Evolutionary conservation across 495 filamentous ascomycete species (phyloP).

Genomic region (Annulohypoxylon stygium): DNA sequence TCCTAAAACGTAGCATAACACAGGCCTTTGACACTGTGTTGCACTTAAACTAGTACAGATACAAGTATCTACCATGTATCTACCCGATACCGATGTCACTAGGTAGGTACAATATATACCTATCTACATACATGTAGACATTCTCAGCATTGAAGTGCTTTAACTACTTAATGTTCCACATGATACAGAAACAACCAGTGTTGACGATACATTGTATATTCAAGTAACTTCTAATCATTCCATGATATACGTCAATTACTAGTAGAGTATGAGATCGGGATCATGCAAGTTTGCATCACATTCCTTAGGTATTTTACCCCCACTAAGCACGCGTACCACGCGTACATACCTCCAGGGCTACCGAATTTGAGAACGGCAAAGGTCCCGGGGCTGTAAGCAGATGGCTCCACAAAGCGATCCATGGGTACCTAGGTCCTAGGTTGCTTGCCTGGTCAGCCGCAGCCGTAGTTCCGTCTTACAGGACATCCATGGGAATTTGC

Average conservation of each 20-base stretch:
- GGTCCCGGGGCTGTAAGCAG: not conserved
- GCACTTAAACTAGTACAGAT: not conserved
- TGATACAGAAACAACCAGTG: too few species aligned
- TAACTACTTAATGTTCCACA: too few species aligned
- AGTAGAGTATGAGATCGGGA: not conserved
- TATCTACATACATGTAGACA: too few species aligned
- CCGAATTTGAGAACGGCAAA: not conserved
- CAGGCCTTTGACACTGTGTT: too few species aligned
- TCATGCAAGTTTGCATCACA: constrained; percentile 9
- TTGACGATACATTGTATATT: too few species aligned
- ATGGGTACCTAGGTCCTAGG: not conserved
- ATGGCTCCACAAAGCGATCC: not conserved
- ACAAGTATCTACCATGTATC: too few species aligned
- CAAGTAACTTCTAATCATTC: not conserved
- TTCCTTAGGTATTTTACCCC: not conserved
- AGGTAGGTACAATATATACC: not conserved
- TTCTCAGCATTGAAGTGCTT: too few species aligned
- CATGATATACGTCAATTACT: not conserved
- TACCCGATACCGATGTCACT: not conserved
- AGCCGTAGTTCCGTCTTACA: constrained; percentile 9
- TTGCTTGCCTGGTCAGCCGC: constrained; percentile 8
- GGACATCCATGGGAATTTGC: not conserved
- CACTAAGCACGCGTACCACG: constrained; percentile 1
- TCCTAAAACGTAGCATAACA: too few species aligned
- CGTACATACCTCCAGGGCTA: not conserved